Evolutionary conservation across 805 yeast species (phyloP), one percentile per base, ranked within the genome.

Genomic region (Yarrowia hollandica): DNA sequence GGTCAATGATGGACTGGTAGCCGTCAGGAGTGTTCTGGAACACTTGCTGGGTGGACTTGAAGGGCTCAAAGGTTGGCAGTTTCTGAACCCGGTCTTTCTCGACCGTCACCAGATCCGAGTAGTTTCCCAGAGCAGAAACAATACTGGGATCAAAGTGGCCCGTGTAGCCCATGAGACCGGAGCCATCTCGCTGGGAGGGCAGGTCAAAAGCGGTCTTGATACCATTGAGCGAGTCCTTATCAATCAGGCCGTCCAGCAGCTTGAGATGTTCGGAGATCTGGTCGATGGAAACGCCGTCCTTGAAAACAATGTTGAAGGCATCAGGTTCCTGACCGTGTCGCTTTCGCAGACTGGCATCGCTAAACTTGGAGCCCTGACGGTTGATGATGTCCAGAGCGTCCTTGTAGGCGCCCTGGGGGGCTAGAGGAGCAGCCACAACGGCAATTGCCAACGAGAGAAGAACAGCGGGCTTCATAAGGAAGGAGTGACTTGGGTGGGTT

Each of bases 261-360:
- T 44, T 44, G 52, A 44, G 52, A n/a, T 44, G 52, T 10, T 28
- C 52, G 12, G 18, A 14, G 16, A 44, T 44, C 52, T 44, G 52
- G 52, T 44, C 52, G 7, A 44, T 44, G 25, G 52, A 44, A 10
- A 44, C 52, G 22, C 52, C 52, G 9, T 44, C 52, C 34, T 44
- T 44, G 52, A 44, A 44, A 18, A 44, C 18, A n/a, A 44, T 30
- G 52, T 44, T 44, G 52, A 44, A 44, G 34, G 25, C 4, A 14
- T 44, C 52, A 30, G 52, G 52, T 11, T 44, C 52, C n/a, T 44
- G n/a, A 21, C 52, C 52, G 16, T 44, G 52, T 30, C 52, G 52
- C 35, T 44, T 44, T 19, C 23, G 22, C 14, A 44, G 52, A 14
- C n/a, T 5, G 8, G 25, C 23, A 12, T 44, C 52, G 26, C 7